Evolutionary conservation across 768 basidiomycete genomes (phyloP).

Genomic region (Leucosporidium creatinivorum): DNA sequence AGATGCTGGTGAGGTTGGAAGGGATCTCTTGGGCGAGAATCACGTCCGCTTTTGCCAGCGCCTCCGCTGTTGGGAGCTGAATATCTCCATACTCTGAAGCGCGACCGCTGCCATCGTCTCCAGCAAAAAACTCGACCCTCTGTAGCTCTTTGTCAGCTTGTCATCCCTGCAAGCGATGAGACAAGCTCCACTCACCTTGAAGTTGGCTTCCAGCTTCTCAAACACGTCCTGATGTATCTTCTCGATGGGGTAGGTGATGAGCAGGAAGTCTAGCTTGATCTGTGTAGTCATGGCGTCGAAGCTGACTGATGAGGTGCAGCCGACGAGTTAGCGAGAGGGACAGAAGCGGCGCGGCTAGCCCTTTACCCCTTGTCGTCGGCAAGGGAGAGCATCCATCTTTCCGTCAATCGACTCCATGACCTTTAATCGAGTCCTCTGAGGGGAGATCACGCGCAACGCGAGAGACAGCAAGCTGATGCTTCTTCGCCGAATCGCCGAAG

Average conservation of each 20-base stretch:
- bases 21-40: conserved; percentile 1
- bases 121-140: background rate
- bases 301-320: no score
- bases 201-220: background rate
- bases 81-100: background rate
- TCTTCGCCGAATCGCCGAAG: no score
- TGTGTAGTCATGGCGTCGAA: no score
- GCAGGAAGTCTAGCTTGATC: background rate
- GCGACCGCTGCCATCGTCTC: background rate
- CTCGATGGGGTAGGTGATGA: conserved; percentile 4
- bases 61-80: background rate
- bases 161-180: background rate
- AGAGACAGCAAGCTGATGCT: no score
- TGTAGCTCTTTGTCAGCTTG: background rate
- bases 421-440: no score
- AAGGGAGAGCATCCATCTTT: no score
- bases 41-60: background rate
- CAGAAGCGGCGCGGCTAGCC: no score
- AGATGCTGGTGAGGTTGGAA: background rate
- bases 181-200: background rate
- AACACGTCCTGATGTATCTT: background rate
- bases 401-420: no score
- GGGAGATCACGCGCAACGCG: no score
- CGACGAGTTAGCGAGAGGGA: no score
- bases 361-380: no score